Percentiles rank a stretch among this genome's conserved stretches.
Conservation (phyloP, 805 yeast species). For the Kodamaea lidongshanica region DNA sequence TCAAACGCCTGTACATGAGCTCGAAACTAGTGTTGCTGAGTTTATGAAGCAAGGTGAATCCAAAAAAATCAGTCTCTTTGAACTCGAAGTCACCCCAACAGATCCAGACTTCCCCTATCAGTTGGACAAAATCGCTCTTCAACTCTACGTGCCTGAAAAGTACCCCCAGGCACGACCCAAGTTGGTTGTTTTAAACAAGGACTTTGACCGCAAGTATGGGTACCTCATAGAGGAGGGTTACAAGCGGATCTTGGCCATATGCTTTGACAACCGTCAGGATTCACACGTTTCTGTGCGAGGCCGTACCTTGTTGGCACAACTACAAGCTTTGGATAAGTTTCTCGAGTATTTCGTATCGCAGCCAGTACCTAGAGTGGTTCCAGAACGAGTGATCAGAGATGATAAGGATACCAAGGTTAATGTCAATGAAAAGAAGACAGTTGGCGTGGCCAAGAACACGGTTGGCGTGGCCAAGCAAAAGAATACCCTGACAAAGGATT, state of each 20-base stretch:
- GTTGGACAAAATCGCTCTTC: slow-evolving; percentile 45
- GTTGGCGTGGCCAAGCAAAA: slow-evolving; percentile 5
- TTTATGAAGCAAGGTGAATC: no score
- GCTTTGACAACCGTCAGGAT: slow-evolving; percentile 18
- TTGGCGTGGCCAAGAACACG: background rate
- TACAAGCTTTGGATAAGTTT: slow-evolving; percentile 49
- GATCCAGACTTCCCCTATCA: slow-evolving; percentile 75
- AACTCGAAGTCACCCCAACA: no score
- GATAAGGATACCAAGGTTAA: slow-evolving; percentile 58
- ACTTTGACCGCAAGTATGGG: slow-evolving; percentile 64
- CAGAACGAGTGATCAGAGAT: no score
- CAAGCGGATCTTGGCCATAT: slow-evolving; percentile 31
- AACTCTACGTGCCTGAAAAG: slow-evolving; percentile 47
- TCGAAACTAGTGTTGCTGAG: no score
- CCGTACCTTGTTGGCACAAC: slow-evolving; percentile 50
- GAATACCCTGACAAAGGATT: slow-evolving; percentile 2
- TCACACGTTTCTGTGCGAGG: slow-evolving; percentile 28
- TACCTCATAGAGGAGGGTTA: slow-evolving; percentile 65
- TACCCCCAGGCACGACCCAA: slow-evolving; percentile 52
- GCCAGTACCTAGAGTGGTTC: no score
- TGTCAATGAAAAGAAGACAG: slow-evolving; percentile 29
- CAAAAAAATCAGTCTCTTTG: no score
- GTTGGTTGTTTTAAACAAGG: slow-evolving; percentile 54
- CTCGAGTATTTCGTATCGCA: slow-evolving; percentile 53
- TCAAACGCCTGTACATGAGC: no score